Evolutionary conservation across 768 basidiomycete genomes (phyloP).

Genomic region (Suillus subluteus): DNA sequence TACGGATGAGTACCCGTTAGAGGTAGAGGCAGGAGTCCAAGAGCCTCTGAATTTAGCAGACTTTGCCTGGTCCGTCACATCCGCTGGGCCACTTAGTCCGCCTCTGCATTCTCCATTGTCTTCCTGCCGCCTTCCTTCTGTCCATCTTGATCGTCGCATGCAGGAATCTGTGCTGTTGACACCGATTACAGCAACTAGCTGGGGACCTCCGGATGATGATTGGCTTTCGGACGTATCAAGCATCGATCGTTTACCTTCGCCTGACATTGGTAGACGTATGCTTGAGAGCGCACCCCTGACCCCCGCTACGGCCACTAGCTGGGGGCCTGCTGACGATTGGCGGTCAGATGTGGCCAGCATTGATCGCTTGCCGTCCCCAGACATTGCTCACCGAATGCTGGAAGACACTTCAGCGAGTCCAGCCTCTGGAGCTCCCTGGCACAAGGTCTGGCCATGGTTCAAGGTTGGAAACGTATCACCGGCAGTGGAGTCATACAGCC

Average conservation of each 20-base stretch:
- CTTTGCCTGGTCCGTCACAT: conserved; percentile 72
- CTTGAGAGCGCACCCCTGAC: conserved; percentile 11
- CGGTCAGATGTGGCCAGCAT: conserved; percentile 37
- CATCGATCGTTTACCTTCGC: conserved; percentile 50
- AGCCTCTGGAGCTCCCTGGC: conserved; percentile 17
- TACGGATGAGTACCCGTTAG: conserved; percentile 29
- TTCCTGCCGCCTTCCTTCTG: conserved; percentile 48
- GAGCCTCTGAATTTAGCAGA: conserved; percentile 59
- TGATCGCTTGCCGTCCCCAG: conserved; percentile 54
- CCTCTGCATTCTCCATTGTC: conserved; percentile 43
- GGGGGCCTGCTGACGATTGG: conserved; percentile 51
- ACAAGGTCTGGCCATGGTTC: conserved; percentile 9
- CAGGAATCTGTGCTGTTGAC: conserved; percentile 62
- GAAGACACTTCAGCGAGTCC: conserved; percentile 54
- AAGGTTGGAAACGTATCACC: neutral
- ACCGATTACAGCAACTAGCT: conserved; percentile 48
- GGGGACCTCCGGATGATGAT: conserved; percentile 53
- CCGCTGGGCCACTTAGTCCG: conserved; percentile 59
- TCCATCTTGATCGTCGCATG: conserved; percentile 57
- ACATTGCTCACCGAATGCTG: conserved; percentile 55
- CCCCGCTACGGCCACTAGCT: conserved; percentile 53
- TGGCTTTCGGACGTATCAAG: conserved; percentile 39
- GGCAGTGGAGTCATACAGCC: neutral
- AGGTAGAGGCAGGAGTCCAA: conserved; percentile 22
- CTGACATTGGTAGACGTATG: conserved; percentile 61